These are phyloP conservation scores for Porpolomopsis calyptriformis DNA, from an alignment of 768 basidiomycete genomes.

Conservation along the genomic window DNA sequence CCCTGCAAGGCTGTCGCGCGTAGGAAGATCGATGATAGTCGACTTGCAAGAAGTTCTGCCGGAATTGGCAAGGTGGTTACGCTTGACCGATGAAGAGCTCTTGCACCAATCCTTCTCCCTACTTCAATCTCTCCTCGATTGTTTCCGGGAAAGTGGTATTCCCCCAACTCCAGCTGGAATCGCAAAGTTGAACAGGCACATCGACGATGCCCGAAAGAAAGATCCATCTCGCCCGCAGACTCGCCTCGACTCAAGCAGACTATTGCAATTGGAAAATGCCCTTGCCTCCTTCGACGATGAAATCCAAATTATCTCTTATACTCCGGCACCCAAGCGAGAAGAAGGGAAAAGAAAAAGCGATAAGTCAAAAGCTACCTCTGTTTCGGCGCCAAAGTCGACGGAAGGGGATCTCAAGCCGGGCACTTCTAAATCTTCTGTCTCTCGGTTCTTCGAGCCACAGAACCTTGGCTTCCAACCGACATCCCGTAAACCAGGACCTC, in stretches of 20 bases:
- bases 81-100: conserved; percentile 86
- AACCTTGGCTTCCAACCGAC: too few relatives aligned
- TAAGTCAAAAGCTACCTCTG: conserved; percentile 8
- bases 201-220: conserved; percentile 47
- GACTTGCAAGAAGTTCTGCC: conserved; percentile 70
- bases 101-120: conserved; percentile 83
- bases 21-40: conserved; percentile 66
- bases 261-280: conserved; percentile 56
- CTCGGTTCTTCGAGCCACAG: too few relatives aligned
- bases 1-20: conserved; percentile 39
- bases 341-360: not conserved
- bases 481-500: conserved; percentile 27
- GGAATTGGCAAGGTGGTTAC: conserved; percentile 78
- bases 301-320: conserved; percentile 41
- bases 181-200: conserved; percentile 55
- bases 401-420: conserved; percentile 5
- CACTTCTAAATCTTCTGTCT: conserved; percentile 15
- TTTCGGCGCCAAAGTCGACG: too few relatives aligned
- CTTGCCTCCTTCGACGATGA: conserved; percentile 58
- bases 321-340: conserved; percentile 2
- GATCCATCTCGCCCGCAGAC: conserved; percentile 37
- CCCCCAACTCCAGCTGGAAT: conserved; percentile 46
- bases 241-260: conserved; percentile 44
- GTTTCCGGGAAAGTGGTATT: conserved; percentile 56
- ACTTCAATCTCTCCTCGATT: conserved; percentile 65